Evolutionary conservation across 2,329 filamentous ascomycete species (phyloP).

Genomic region (Cadophora sp.): DNA sequence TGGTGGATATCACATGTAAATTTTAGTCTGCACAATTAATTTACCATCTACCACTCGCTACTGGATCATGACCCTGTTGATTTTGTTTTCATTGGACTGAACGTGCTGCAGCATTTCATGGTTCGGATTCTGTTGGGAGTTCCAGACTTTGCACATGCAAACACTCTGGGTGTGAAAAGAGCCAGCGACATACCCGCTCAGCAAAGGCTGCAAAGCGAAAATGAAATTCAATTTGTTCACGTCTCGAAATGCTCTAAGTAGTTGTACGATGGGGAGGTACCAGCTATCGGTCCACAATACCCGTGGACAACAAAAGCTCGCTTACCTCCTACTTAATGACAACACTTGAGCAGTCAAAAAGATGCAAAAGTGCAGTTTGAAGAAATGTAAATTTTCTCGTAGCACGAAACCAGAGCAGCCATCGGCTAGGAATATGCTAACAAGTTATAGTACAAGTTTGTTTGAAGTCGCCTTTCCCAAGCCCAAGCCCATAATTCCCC

Average conservation of each 20-base stretch:
- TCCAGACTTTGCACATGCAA: conserved; percentile 11
- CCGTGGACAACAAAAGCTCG: neutral
- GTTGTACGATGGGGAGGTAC: no score
- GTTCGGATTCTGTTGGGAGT: conserved; percentile 4
- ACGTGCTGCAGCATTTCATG: neutral
- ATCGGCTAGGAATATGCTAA: conserved; percentile 15
- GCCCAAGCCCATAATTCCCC: conserved; percentile 1
- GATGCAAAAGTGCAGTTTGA: neutral
- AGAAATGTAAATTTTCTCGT: neutral
- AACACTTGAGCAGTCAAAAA: neutral
- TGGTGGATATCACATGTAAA: conserved; percentile 13
- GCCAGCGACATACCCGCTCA: neutral
- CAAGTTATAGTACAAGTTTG: conserved; percentile 14
- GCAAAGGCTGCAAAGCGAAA: neutral
- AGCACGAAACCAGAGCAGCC: neutral
- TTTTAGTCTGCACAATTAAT: neutral
- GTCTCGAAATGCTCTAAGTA: no score
- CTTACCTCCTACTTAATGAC: neutral
- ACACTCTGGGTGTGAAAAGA: neutral
- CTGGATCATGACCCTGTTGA: no score
- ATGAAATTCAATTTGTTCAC: neutral
- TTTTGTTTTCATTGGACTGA: neutral
- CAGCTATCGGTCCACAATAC: neutral
- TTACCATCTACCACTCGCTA: neutral
- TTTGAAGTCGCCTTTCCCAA: conserved; percentile 10